Conservation (phyloP, 192 early-diverging fungal species). For the Geranomyces variabilis region DNA sequence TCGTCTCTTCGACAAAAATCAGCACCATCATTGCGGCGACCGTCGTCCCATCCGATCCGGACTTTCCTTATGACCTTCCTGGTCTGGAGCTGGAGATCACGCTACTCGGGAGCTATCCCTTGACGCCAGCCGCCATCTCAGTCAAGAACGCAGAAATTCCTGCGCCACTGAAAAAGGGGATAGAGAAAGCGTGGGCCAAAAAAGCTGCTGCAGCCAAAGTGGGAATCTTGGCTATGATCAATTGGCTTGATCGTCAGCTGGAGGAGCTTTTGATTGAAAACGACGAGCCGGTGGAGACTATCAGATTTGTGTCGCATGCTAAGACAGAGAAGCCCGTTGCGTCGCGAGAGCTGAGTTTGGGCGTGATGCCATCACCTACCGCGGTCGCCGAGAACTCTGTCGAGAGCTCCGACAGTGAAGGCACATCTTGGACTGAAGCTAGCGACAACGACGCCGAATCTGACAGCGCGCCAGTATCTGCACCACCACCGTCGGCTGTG, state of each 20-base stretch:
- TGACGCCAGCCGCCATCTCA: background rate
- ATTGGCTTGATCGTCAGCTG: conserved; percentile 66
- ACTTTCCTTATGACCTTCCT: conserved; percentile 26
- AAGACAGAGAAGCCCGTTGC: background rate
- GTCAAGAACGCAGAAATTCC: conserved; percentile 25
- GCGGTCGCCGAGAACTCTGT: background rate
- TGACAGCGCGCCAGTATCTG: conserved; percentile 35
- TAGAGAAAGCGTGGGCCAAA: conserved; percentile 22
- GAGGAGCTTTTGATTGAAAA: conserved; percentile 44
- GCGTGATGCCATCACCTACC: background rate
- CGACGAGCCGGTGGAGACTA: conserved; percentile 14
- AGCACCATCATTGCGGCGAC: background rate
- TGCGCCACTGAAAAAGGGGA: background rate
- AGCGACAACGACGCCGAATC: conserved; percentile 25
- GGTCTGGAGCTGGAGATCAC: conserved; percentile 12
- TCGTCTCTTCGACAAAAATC: background rate
- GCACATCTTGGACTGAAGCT: background rate
- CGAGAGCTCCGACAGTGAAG: background rate
- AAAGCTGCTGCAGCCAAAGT: conserved; percentile 18
- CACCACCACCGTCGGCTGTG: background rate
- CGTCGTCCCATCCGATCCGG: conserved; percentile 19
- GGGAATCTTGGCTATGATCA: conserved; percentile 45
- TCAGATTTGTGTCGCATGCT: conserved; percentile 29
- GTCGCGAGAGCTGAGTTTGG: background rate
- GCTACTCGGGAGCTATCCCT: conserved; percentile 18